Evolutionary conservation across 768 basidiomycete species (phyloP).

Genomic region (Pulveroboletus sp.): DNA sequence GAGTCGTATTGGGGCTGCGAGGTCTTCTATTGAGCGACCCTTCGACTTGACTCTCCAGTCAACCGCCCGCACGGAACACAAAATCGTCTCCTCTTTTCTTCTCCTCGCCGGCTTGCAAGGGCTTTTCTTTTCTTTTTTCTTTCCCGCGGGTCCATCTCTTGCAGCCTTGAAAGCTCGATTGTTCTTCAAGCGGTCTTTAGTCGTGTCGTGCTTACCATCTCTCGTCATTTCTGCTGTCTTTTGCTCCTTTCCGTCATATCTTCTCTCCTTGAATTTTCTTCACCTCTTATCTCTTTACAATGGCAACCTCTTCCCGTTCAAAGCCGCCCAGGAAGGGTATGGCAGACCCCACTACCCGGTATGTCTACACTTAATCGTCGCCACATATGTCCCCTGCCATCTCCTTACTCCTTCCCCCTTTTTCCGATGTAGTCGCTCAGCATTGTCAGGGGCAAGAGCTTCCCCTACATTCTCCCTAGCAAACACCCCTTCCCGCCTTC

Average conservation of each 20-base stretch:
- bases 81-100: slow-evolving; percentile 24
- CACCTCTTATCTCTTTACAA: slow-evolving; percentile 29
- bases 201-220: slow-evolving; percentile 35
- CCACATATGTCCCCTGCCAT: slow-evolving; percentile 12
- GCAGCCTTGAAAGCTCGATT: slow-evolving; percentile 14
- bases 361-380: slow-evolving; percentile 31
- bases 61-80: slow-evolving; percentile 26
- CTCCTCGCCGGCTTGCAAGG: slow-evolving; percentile 24
- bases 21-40: slow-evolving; percentile 26
- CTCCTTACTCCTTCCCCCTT: slow-evolving; percentile 5
- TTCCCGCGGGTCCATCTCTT: slow-evolving; percentile 17
- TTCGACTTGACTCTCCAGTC: slow-evolving; percentile 27
- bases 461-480: slow-evolving; percentile 68
- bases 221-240: slow-evolving; percentile 32
- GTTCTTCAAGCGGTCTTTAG: slow-evolving; percentile 21
- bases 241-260: slow-evolving; percentile 21
- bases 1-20: slow-evolving; percentile 25
- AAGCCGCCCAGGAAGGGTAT: slow-evolving; percentile 62
- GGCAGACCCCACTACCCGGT: slow-evolving; percentile 49
- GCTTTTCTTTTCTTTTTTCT: slow-evolving; percentile 14
- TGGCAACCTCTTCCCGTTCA: slow-evolving; percentile 61
- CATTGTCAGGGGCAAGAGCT: slow-evolving; percentile 65
- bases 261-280: slow-evolving; percentile 29
- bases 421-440: slow-evolving; percentile 35
- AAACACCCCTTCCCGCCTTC: slow-evolving; percentile 37